Percentiles rank a stretch among this genome's conserved stretches.
These are phyloP conservation scores for Elasticomyces elasticus DNA, from an alignment of 495 filamentous ascomycete species.

Conservation along the genomic window DNA sequence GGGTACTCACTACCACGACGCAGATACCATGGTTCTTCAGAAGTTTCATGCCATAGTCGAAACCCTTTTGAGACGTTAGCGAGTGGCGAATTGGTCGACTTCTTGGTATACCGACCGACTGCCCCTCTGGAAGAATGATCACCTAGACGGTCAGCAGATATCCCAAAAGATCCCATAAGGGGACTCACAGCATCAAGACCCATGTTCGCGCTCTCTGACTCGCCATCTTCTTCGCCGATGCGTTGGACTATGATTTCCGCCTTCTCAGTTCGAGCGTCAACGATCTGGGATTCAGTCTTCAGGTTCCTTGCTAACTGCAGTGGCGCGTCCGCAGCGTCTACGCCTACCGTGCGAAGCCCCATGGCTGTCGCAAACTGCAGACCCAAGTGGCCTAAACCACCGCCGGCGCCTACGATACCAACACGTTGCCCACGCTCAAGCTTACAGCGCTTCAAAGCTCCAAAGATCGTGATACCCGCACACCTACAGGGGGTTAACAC, in stretches of 20 bases:
- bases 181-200: slow-evolving; percentile 38
- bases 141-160: no score
- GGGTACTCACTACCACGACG: no score
- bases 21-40: slow-evolving; percentile 34
- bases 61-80: no score
- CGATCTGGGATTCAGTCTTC: slow-evolving; percentile 17
- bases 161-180: no score
- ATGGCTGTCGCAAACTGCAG: slow-evolving; percentile 44
- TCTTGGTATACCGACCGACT: no score
- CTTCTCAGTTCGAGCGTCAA: slow-evolving; percentile 17
- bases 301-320: slow-evolving; percentile 33
- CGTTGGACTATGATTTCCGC: slow-evolving; percentile 4
- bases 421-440: slow-evolving; percentile 40
- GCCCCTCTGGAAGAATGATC: slow-evolving; percentile 36
- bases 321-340: slow-evolving; percentile 46
- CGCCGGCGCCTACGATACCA: slow-evolving; percentile 45
- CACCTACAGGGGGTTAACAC: slow-evolving; percentile 24
- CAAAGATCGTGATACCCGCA: slow-evolving; percentile 45
- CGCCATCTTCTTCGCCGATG: slow-evolving; percentile 24
- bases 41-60: slow-evolving; percentile 35
- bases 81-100: no score
- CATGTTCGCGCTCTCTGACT: slow-evolving; percentile 28
- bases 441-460: slow-evolving; percentile 37
- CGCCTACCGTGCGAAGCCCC: slow-evolving; percentile 41
- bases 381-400: slow-evolving; percentile 48